Conservation (phyloP, 192 early-diverging fungal genomes). For the Phlyctochytrium arcticum region DNA sequence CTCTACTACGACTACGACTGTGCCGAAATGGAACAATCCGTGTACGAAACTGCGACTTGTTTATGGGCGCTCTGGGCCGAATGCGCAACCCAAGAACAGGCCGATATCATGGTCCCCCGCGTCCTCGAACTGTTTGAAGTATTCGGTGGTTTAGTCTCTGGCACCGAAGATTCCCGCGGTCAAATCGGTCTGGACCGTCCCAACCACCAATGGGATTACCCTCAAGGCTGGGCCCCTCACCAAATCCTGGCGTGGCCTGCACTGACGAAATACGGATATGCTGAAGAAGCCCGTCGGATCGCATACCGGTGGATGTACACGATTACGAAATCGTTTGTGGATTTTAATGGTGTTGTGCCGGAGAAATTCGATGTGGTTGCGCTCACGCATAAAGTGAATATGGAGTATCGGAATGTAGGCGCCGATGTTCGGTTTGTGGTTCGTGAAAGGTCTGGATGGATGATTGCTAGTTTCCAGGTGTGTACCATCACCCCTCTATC, state of each 20-base stretch:
- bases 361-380: constrained; percentile 96
- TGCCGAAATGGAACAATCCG: constrained; percentile 51
- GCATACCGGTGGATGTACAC: constrained; percentile 97
- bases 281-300: constrained; percentile 65
- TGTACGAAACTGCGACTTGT: constrained; percentile 86
- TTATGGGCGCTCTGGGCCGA: constrained; percentile 93
- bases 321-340: constrained; percentile 92
- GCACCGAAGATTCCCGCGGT: constrained; percentile 89
- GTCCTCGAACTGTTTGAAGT: constrained; percentile 84
- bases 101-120: constrained; percentile 62
- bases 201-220: constrained; percentile 91
- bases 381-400: constrained; percentile 84
- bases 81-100: constrained; percentile 71
- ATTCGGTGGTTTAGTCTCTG: constrained; percentile 84
- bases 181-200: constrained; percentile 74
- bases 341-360: constrained; percentile 91
- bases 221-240: constrained; percentile 93
- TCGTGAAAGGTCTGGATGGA: constrained; percentile 98
- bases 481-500: neutral
- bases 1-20: constrained; percentile 94
- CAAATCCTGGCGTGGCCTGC: constrained; percentile 97
- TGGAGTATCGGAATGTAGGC: constrained; percentile 97
- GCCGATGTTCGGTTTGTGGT: constrained; percentile 89
- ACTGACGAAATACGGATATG: constrained; percentile 76
- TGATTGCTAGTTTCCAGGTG: constrained; percentile 77